phyloP scores from a whole-genome alignment of 257 asterid species.

The Nicotiana tomentosiformis region DNA sequence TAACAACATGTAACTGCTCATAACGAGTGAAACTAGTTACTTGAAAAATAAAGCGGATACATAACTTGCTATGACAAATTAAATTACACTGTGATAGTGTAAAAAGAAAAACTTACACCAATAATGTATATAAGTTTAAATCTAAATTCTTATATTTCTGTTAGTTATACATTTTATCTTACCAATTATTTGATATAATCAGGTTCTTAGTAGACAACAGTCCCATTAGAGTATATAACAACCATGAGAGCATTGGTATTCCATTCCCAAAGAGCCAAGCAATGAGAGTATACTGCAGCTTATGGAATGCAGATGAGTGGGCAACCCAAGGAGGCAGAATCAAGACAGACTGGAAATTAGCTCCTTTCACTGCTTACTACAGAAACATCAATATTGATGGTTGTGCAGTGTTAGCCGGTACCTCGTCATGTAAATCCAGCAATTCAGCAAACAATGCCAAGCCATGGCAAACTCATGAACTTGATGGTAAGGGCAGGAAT shows the following conservation, averaged over 20 bases:
- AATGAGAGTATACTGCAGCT: conserved; percentile 8
- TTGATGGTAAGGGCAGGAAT: conserved; percentile 18
- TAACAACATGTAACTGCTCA: no score
- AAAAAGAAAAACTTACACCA: no score
- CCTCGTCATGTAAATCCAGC: not conserved
- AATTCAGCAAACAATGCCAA: not conserved
- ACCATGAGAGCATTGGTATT: conserved; percentile 7
- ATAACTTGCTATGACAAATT: no score
- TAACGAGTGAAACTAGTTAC: no score
- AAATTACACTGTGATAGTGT: no score
- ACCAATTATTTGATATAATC: not conserved
- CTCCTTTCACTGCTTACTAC: conserved; percentile 11
- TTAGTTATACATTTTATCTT: not conserved
- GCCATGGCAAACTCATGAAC: conserved; percentile 19
- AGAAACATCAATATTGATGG: conserved; percentile 12
- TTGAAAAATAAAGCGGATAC: no score
- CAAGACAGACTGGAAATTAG: conserved; percentile 1
- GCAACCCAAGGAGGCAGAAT: conserved; percentile 10
- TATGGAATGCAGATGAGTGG: conserved; percentile 11
- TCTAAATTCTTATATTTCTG: not conserved
- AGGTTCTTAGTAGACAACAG: conserved; percentile 11
- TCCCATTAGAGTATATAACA: conserved; percentile 8
- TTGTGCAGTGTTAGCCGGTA: not conserved
- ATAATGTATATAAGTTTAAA: no score
- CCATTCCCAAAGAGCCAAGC: conserved; percentile 7